Evolutionary conservation across 192 early-diverging fungal species (phyloP).

Genomic region (Coemansia sp.): DNA sequence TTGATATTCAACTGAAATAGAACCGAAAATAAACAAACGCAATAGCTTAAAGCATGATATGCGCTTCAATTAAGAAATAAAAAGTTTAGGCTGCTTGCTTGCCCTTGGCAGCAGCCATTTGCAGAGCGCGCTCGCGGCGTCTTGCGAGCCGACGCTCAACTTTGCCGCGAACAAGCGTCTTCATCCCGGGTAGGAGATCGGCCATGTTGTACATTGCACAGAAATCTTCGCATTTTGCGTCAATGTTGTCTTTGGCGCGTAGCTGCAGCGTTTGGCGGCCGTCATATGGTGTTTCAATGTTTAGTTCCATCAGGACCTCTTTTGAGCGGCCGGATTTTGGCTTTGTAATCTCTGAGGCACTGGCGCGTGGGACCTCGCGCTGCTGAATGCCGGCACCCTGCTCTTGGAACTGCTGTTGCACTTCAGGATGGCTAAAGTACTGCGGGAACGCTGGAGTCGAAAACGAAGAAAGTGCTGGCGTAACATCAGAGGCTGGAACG

Average conservation of each 20-base stretch:
- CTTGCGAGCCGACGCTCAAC: slow-evolving; percentile 46
- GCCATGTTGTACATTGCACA: slow-evolving; percentile 36
- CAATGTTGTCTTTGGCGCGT: slow-evolving; percentile 31
- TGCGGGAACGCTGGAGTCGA: slow-evolving; percentile 48
- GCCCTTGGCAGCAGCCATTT: slow-evolving; percentile 29
- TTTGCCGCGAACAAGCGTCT: slow-evolving; percentile 47
- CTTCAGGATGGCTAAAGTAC: slow-evolving; percentile 37
- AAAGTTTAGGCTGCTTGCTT: slow-evolving; percentile 5
- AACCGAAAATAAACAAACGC: slow-evolving; percentile 11
- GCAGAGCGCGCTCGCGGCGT: slow-evolving; percentile 46
- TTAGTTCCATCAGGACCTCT: slow-evolving; percentile 50
- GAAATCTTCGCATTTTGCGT: slow-evolving; percentile 39
- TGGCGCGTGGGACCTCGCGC: slow-evolving; percentile 36
- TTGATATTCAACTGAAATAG: slow-evolving; percentile 8
- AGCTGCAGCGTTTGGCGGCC: slow-evolving; percentile 47
- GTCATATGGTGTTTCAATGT: slow-evolving; percentile 45
- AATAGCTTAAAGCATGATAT: neutral
- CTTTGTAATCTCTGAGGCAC: slow-evolving; percentile 8
- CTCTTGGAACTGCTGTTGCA: slow-evolving; percentile 19
- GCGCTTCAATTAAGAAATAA: neutral
- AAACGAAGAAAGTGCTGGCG: slow-evolving; percentile 11
- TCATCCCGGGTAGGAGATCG: slow-evolving; percentile 47
- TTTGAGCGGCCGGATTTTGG: slow-evolving; percentile 23
- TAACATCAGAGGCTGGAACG: neutral
- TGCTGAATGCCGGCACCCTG: slow-evolving; percentile 20